phyloP scores from a whole-genome alignment of 176 grass and related monocot genomes.

The Pontederia crassipes region DNA sequence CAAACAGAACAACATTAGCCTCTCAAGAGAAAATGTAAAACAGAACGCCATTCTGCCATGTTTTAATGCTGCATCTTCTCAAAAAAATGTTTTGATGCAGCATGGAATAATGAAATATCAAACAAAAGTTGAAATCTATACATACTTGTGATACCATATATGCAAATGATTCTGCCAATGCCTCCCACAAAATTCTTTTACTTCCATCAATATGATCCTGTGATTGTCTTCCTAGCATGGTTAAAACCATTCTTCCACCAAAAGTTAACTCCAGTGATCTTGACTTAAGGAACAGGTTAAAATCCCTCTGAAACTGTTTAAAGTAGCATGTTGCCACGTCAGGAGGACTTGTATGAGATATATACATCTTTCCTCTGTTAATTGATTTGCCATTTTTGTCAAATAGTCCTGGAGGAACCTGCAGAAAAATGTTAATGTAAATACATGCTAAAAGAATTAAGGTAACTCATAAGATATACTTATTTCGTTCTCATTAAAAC shows the following conservation, averaged over 20 bases:
- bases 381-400: slow-evolving; percentile 31
- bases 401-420: slow-evolving; percentile 51
- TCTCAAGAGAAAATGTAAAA: not conserved
- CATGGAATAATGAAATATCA: not conserved
- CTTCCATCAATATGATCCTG: slow-evolving; percentile 35
- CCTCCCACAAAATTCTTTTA: slow-evolving; percentile 66
- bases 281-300: slow-evolving; percentile 60
- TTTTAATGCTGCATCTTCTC: not conserved
- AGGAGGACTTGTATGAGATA: slow-evolving; percentile 52
- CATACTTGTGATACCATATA: slow-evolving; percentile 51
- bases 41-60: not conserved
- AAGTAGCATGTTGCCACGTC: slow-evolving; percentile 44
- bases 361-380: slow-evolving; percentile 82
- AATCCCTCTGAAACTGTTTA: slow-evolving; percentile 81
- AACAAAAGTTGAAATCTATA: not conserved
- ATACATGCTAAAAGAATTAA: not conserved
- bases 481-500: too few relatives aligned
- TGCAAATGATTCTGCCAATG: slow-evolving; percentile 67
- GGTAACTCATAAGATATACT: too few relatives aligned
- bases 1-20: too few relatives aligned
- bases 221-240: slow-evolving; percentile 66
- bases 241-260: slow-evolving; percentile 67
- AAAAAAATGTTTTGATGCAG: not conserved
- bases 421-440: slow-evolving; percentile 4
- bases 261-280: slow-evolving; percentile 53